Evolutionary conservation across 208 protist genomes (phyloP).

Genomic region (Crithidia bombi): DNA sequence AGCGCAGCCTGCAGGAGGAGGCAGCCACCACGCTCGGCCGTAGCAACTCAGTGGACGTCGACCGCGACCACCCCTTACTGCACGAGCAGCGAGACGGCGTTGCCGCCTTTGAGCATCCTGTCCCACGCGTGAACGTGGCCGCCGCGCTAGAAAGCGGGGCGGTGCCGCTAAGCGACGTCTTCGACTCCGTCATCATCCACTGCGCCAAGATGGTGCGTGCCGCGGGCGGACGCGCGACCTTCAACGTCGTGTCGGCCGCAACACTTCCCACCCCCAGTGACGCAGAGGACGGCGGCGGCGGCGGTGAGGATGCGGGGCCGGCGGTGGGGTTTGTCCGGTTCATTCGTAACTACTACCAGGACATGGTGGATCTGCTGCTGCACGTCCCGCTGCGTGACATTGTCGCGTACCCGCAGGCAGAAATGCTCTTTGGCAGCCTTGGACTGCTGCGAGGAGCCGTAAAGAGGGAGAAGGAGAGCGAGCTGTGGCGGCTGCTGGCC

Average conservation of each 20-base stretch:
- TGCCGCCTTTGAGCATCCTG: too few relatives aligned
- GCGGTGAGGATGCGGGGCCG: slow-evolving; percentile 12
- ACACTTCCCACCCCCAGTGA: too few relatives aligned
- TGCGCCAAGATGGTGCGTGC: slow-evolving; percentile 18
- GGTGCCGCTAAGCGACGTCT: slow-evolving; percentile 21
- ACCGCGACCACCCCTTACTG: not conserved
- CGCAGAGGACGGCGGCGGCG: not conserved
- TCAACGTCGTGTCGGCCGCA: not conserved
- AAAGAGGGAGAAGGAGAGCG: slow-evolving; percentile 20
- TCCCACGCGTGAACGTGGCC: slow-evolving; percentile 16
- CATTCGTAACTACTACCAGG: slow-evolving; percentile 16
- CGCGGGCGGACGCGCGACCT: slow-evolving; percentile 14
- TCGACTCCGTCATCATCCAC: slow-evolving; percentile 42
- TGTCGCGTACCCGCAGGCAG: slow-evolving; percentile 29
- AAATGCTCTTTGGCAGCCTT: slow-evolving; percentile 46
- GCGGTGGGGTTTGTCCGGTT: slow-evolving; percentile 21
- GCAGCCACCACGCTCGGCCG: not conserved
- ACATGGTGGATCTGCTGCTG: slow-evolving; percentile 37
- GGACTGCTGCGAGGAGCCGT: slow-evolving; percentile 25
- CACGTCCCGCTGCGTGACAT: slow-evolving; percentile 50
- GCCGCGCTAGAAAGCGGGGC: slow-evolving; percentile 28
- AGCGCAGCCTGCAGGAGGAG: slow-evolving; percentile 3
- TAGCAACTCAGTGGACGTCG: not conserved
- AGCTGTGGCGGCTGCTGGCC: slow-evolving; percentile 51
- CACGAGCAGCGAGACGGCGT: not conserved